Evolutionary conservation across 441 rosid species (phyloP), one percentile per base, ranked within the genome.

Genomic region (Daphne laureola): DNA sequence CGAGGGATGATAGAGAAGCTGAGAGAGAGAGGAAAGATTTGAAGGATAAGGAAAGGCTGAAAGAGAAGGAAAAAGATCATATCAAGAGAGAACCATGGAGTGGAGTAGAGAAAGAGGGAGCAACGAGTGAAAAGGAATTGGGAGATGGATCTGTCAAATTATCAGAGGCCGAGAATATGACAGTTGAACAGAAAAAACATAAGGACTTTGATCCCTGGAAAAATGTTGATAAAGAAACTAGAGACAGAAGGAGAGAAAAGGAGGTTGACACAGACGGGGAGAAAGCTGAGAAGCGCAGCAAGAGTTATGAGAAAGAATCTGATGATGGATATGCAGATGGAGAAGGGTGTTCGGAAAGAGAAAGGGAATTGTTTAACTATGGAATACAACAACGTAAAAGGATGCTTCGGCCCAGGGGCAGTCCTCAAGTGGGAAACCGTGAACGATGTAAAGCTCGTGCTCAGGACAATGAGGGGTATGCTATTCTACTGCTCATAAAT

Each of bases 371-470:
- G 64, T 76, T 84, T 64, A 78, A 68, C 63, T 75, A 74, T 66
- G 96, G 97, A 68, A 85, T 87, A 65, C 99, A 84, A 69, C 92
- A 90, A 73, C 85, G 91, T 52, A 94, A 84, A 86, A 80, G 96
- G 74, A 84, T 90, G 98, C 91, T 81, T 58, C 75, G 94, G 57
- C 87, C 98, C 14, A 86, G 96, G 71, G 95, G 94, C 43, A 90
- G 98, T 65, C 92, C 96, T 55, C 97, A 86, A 64, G 67, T 78
- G 65, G 67, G 75, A 45, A 87, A 75, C 40, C 86, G 90, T 16
- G 97, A 94, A 42, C 76, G 73, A 50, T 82, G 68, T 40, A 79
- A 78, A 73, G 59, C 92, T 48, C 90, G 83, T 41, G 38, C 80
- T 31, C 95, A 82, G 61, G 98, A 90, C 38, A 82, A 71, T 66